Evolutionary conservation across 192 early-diverging fungal genomes (phyloP), one percentile per base, ranked within the genome.

Genomic region (Podochytrium sp.): DNA sequence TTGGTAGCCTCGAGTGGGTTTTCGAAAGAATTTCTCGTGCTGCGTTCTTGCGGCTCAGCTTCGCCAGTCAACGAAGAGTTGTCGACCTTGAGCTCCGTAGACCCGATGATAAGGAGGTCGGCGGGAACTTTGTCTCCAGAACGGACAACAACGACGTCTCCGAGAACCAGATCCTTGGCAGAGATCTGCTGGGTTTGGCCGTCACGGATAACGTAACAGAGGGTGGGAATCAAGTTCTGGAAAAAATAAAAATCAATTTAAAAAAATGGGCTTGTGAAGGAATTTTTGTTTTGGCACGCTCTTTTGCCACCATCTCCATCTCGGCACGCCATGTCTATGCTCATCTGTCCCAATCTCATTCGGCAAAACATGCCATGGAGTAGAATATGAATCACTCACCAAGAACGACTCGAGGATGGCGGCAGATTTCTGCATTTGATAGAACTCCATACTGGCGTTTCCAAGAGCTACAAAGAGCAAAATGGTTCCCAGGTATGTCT

Each of bases 1-100:
- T 98, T 98, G 49, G 90, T 91, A 1, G 96, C 95, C 76, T 98
- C 95, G 49, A 98, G 86, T 38, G 93, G 93, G 77, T 92, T 98
- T 76, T 87, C 81, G 35, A 89, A 82, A 14, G 70, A 51, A 79
- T 92, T 94, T 7, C 73, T 76, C 0, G 77, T 43, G 2, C 35
- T 71, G 41, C 95, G 89, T 73, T 91, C 89, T 77, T 95, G 94
- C 20, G 80, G 82, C 20, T 85, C 83, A 5, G 71, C 73, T 63
- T 85, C 83, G 25, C 83, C 83, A 18, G 83, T 85, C 3, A 85
- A 60, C 2, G 55, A 58, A 3, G 80, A 82, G 29, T 73, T 79
- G 67, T 85, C 83, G 35, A 85, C 66, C 38, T 77, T 71, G 37
- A 85, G n/a, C 25, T 85, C 83, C 2, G 78, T 72, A n/a, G 60